phyloP scores from a whole-genome alignment of 129 eudicot genomes.

The Ambrosia trifida region DNA sequence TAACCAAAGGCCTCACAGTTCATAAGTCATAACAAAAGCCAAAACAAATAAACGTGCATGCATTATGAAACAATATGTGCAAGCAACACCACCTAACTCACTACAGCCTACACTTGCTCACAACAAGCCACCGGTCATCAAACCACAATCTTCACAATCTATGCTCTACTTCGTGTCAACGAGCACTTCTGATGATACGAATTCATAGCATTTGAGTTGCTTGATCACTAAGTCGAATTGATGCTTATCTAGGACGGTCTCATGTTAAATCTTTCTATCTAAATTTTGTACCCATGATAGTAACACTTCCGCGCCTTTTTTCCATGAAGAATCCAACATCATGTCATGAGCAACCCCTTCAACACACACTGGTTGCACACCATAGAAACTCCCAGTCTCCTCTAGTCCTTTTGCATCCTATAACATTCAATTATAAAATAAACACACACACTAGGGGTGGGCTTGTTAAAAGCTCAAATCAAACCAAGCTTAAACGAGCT shows the following conservation, averaged over 20 bases:
- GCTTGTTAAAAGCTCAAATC: no score
- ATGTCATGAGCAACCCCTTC: slow-evolving; percentile 91
- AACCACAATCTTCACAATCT: background rate
- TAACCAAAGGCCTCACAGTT: no score
- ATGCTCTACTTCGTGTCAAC: background rate
- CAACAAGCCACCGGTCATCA: background rate
- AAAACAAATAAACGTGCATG: no score
- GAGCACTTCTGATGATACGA: slow-evolving; percentile 2
- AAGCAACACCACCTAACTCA: background rate
- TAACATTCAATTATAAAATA: slow-evolving; percentile 7
- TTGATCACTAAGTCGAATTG: background rate
- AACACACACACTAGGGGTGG: background rate
- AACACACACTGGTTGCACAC: slow-evolving; percentile 64
- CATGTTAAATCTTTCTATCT: slow-evolving; percentile 18
- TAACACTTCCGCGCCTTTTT: slow-evolving; percentile 66
- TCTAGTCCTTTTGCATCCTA: slow-evolving; percentile 75
- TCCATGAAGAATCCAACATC: slow-evolving; percentile 86
- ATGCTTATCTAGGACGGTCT: background rate
- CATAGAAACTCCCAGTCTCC: slow-evolving; percentile 79
- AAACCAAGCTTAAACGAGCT: no score
- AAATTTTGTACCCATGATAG: slow-evolving; percentile 54
- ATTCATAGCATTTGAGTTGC: background rate
- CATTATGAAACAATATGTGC: no score
- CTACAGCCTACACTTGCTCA: background rate
- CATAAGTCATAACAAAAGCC: no score